Evolutionary conservation across 345 rosid genomes (phyloP).

Genomic region (Heritiera littoralis): DNA sequence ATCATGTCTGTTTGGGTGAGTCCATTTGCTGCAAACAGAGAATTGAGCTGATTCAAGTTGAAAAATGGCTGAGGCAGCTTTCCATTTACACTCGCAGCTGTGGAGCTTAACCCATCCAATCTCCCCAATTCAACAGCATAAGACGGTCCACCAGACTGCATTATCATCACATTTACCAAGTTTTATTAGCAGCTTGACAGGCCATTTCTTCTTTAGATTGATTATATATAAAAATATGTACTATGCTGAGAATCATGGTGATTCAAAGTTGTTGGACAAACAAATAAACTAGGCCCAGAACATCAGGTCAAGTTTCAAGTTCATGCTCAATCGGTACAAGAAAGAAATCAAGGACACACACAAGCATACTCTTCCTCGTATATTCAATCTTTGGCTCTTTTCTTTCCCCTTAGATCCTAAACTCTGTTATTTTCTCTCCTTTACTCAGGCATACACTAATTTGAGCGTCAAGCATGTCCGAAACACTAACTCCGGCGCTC

Average conservation of each 20-base stretch:
- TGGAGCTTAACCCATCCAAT: constrained; percentile 71
- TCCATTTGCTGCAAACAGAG: constrained; percentile 52
- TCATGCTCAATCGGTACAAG: no score
- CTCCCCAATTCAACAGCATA: constrained; percentile 77
- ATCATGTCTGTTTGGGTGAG: constrained; percentile 75
- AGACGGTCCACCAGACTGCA: constrained; percentile 65
- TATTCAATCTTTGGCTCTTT: neutral
- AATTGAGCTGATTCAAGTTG: constrained; percentile 56
- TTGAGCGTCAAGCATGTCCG: no score
- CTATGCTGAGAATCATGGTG: no score
- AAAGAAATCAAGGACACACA: neutral
- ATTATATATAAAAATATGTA: neutral
- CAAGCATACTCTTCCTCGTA: no score
- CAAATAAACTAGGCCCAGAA: neutral
- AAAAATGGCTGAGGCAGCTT: constrained; percentile 64
- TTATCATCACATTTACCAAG: neutral
- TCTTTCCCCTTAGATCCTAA: neutral
- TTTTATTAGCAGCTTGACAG: neutral
- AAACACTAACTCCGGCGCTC: no score
- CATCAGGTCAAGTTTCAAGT: no score
- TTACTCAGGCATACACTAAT: no score
- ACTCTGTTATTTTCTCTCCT: no score
- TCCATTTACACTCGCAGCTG: constrained; percentile 53
- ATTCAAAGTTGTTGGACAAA: no score
- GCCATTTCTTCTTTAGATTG: constrained; percentile 2